phyloP scores from a whole-genome alignment of 2,329 filamentous ascomycete species.

The Aspergillus clavatus region DNA sequence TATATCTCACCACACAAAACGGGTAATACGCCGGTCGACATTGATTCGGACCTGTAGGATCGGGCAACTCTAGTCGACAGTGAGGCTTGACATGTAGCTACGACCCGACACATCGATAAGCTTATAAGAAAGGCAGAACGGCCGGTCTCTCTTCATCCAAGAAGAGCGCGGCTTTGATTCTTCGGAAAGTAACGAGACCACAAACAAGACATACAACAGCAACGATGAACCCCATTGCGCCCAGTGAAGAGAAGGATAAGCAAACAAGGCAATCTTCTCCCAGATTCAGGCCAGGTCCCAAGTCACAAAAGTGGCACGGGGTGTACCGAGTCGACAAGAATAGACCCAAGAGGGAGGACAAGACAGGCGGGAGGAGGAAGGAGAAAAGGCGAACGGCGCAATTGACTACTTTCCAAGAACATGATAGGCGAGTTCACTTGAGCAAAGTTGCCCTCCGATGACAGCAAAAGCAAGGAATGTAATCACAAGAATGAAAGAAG shows the following conservation, averaged over 20 bases:
- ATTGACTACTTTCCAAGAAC: constrained; percentile 29
- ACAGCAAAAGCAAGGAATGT: constrained; percentile 18
- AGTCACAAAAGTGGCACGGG: constrained; percentile 15
- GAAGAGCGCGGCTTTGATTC: neutral
- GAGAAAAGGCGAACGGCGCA: constrained; percentile 15
- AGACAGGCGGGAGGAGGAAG: constrained; percentile 15
- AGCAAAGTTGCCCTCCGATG: constrained; percentile 16
- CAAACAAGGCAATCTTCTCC: constrained; percentile 8
- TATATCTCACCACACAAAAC: too few species aligned
- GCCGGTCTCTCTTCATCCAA: neutral
- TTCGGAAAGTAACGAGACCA: neutral
- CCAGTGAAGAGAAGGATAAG: constrained; percentile 8
- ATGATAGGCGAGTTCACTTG: constrained; percentile 15
- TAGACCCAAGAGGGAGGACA: constrained; percentile 19
- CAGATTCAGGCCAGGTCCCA: constrained; percentile 1
- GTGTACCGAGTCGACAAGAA: constrained; percentile 19
- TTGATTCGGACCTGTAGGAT: too few species aligned
- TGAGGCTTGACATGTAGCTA: neutral
- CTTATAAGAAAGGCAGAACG: neutral
- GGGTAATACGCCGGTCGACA: too few species aligned
- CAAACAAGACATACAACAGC: constrained; percentile 20
- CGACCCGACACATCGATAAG: too few species aligned
- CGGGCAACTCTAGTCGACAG: too few species aligned
- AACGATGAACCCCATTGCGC: constrained; percentile 25
- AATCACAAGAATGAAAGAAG: constrained; percentile 23